Evolutionary conservation across 1,139 yeast species (phyloP).

Genomic region (Yarrowia galli): DNA sequence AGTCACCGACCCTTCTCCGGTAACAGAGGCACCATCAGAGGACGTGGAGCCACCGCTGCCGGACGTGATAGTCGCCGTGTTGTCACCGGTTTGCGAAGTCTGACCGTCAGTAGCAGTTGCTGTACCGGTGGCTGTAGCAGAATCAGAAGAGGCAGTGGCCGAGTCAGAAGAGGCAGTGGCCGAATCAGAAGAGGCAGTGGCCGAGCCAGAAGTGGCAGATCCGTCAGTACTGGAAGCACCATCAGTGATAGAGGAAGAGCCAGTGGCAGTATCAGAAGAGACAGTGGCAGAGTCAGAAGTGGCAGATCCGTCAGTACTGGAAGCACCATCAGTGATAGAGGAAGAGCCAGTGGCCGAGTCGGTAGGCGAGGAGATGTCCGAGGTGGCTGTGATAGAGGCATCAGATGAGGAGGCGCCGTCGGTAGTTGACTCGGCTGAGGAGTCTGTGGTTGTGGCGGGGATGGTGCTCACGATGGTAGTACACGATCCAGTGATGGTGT

Average conservation of each 20-base stretch:
- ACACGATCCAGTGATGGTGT: conserved; percentile 7
- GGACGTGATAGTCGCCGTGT: no score
- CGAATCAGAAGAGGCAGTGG: neutral
- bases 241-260: no score
- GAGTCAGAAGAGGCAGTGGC: neutral
- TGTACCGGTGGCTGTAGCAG: neutral
- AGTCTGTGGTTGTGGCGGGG: neutral
- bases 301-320: neutral
- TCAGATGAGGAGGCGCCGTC: no score
- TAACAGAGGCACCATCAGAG: neutral
- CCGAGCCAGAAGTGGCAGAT: neutral
- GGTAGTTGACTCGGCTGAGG: no score
- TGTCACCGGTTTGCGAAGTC: neutral
- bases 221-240: no score
- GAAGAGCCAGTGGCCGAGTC: neutral
- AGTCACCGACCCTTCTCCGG: neutral
- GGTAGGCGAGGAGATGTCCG: no score
- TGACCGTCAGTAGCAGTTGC: neutral
- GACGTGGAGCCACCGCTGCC: no score
- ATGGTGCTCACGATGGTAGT: conserved; percentile 12
- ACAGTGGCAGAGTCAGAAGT: no score
- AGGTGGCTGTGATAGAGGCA: no score
- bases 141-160: neutral
- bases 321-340: no score
- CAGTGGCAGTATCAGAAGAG: neutral